A percentile compares a stretch with the other conserved stretches of the same genome.
Conservation (phyloP, 371 early-diverging fungal species). For the Haplosporangium sp. region DNA sequence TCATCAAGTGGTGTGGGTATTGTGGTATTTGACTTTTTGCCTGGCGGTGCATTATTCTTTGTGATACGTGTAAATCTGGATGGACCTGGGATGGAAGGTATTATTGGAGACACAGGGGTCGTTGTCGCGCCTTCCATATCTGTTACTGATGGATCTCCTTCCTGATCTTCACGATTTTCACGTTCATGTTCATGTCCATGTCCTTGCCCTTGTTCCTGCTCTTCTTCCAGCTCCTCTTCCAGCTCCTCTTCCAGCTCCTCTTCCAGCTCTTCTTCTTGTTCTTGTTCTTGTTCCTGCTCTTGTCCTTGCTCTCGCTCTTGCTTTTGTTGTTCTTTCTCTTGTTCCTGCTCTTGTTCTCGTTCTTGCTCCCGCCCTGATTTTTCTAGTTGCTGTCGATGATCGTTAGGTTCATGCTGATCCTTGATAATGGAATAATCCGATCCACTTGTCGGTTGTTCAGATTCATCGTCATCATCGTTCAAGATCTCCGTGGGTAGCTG, state of each 20-base stretch:
- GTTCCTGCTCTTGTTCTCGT: background rate
- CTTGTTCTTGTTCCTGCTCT: background rate
- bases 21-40: constrained; percentile 23
- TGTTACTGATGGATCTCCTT: background rate
- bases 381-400: background rate
- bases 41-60: constrained; percentile 18
- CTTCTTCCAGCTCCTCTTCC: background rate
- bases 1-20: constrained; percentile 45
- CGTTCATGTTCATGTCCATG: background rate
- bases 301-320: background rate
- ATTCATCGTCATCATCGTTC: constrained; percentile 10
- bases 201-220: background rate
- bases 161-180: background rate
- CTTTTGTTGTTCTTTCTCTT: background rate
- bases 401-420: background rate
- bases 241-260: background rate
- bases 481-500: constrained; percentile 35
- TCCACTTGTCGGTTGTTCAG: background rate
- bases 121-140: background rate
- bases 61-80: constrained; percentile 44
- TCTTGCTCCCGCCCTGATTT: background rate
- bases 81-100: constrained; percentile 19
- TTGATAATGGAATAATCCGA: background rate
- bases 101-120: background rate
- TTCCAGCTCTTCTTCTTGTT: background rate